Percentiles rank a stretch among this genome's conserved stretches.
Evolutionary conservation across 352 stramenopile species (phyloP).

Genomic region (Lagenidium sp.): DNA sequence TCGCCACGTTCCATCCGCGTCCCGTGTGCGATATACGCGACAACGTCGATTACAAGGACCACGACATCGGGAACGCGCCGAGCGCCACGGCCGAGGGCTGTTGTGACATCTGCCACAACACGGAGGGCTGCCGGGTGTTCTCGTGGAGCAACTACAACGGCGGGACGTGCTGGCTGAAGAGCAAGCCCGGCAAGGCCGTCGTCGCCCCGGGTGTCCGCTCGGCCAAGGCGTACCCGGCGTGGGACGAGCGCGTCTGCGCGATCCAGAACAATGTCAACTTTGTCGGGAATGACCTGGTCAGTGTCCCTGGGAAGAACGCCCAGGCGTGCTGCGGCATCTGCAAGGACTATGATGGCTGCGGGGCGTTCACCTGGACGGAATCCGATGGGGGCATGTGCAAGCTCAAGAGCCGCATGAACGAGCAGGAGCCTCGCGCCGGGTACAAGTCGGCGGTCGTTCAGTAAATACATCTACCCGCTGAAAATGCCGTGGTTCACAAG

Average conservation of each 20-base stretch:
- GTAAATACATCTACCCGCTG: background rate
- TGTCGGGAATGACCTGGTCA: slow-evolving; percentile 14
- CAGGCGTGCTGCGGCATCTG: slow-evolving; percentile 24
- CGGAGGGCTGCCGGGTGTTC: slow-evolving; percentile 23
- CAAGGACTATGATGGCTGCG: slow-evolving; percentile 13
- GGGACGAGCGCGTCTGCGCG: background rate
- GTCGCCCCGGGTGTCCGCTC: background rate
- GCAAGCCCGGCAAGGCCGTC: background rate
- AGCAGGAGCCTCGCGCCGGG: too few species aligned
- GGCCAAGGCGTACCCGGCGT: background rate
- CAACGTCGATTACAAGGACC: slow-evolving; percentile 14
- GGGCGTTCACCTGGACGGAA: slow-evolving; percentile 41
- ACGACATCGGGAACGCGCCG: slow-evolving; percentile 8
- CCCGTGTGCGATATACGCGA: background rate
- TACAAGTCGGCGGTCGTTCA: background rate
- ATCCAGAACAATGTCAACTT: slow-evolving; percentile 12
- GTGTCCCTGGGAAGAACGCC: background rate
- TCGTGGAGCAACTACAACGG: slow-evolving; percentile 38
- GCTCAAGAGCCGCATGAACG: slow-evolving; percentile 24
- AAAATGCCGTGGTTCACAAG: background rate
- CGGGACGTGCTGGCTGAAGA: slow-evolving; percentile 27
- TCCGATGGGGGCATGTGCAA: slow-evolving; percentile 40
- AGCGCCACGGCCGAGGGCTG: slow-evolving; percentile 4
- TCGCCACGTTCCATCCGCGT: background rate
- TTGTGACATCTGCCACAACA: slow-evolving; percentile 19